Percentiles rank a stretch among this genome's conserved stretches.
Evolutionary conservation across 2,329 filamentous ascomycete species (phyloP).

Genomic region (Oidium heveae): DNA sequence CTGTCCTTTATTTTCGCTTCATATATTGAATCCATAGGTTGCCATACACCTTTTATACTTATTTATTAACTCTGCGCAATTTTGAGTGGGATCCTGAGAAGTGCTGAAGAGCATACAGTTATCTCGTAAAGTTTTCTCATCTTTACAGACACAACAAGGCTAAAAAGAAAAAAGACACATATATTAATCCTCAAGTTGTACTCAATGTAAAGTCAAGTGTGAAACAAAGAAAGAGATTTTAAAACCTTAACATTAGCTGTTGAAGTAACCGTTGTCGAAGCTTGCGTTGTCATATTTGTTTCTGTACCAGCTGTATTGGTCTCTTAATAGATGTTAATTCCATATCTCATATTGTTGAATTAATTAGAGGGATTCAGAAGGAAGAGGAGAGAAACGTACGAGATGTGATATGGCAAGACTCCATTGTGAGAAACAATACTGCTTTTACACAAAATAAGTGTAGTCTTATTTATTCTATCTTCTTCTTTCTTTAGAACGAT

Average conservation of each 20-base stretch:
- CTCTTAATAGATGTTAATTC: too few relatives aligned
- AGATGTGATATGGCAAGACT: too few relatives aligned
- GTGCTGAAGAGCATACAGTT: conserved; percentile 98
- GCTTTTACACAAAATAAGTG: too few relatives aligned
- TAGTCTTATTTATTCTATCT: too few relatives aligned
- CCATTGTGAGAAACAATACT: too few relatives aligned
- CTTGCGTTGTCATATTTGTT: not conserved
- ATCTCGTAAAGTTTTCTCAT: conserved; percentile 77
- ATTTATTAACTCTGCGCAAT: conserved; percentile 61
- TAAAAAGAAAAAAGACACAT: conserved; percentile 15
- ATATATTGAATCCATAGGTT: conserved; percentile 52
- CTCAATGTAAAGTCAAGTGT: not conserved
- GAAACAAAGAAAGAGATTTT: not conserved
- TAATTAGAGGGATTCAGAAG: too few relatives aligned
- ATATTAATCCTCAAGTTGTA: not conserved
- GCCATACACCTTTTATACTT: conserved; percentile 84
- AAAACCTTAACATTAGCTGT: not conserved
- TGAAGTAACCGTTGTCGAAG: not conserved
- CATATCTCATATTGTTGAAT: too few relatives aligned
- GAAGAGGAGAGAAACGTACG: too few relatives aligned
- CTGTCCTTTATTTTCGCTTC: not conserved
- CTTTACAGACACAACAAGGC: conserved; percentile 96
- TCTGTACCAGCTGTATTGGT: not conserved
- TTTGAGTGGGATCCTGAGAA: conserved; percentile 52
- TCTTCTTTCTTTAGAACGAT: too few relatives aligned